Base-by-base conservation (phyloP, 192 early-diverging fungal genomes). In the Umbelopsis ramanniana region DNA sequence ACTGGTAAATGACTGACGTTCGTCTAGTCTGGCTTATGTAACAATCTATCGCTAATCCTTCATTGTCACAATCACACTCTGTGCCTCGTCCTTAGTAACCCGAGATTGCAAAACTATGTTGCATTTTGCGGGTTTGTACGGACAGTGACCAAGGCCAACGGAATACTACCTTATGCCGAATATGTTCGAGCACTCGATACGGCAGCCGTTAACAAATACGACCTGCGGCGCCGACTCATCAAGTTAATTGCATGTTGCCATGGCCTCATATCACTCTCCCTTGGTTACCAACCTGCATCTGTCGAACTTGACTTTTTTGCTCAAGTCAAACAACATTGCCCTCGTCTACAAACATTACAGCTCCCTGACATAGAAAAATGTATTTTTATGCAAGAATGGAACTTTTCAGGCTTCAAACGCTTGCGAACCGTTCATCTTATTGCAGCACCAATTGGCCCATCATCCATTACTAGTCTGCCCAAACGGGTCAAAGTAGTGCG, bases 161-260 rank as follows among this genome's bases (percentile, higher is more conserved):
- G 24, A 1, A 48, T 29, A 5, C 14, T 63, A 9, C 68, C 47
- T 2, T 69, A 69, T 52, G 68, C 21, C 17, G 46, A 69, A 6
- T 69, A 69, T 52, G 46, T 69, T 4, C 46, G 46, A 50, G 23
- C 26, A 10, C 33, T 69, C 2, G 48, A 69, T 48, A 48, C 46
- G 15, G 14, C 68, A 17, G 45, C 48, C 7, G 29, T 69, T 29
- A 69, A 69, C 29, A 69, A 52, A 43, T 69, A 69, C 45, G 68
- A 48, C 12, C 9, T 69, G 7, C 45, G 29, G n/a, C 43, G 43
- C 23, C 68, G 68, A 26, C 29, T 50, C 19, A 6, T 37, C 8
- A 35, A 69, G 45, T 26, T 69, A 15, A 69, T 69, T 5, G n/a
- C 6, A 6, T 23, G 26, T 17, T 69, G 68, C 24, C 46, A 46